Base-by-base conservation (phyloP, 371 early-diverging fungal genomes). In the Batkoa obscura region DNA sequence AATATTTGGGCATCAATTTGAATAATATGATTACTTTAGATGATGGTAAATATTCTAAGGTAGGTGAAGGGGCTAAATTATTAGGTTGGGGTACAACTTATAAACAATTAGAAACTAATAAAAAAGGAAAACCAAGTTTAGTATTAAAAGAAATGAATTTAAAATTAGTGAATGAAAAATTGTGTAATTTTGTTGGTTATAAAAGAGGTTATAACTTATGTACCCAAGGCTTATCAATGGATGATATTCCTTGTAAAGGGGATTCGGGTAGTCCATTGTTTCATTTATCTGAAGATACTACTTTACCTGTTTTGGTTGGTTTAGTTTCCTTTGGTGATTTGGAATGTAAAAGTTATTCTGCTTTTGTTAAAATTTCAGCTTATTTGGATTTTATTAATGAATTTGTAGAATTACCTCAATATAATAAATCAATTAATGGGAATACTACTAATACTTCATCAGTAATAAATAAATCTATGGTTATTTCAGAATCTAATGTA, bases 201-300 rank as follows among this genome's bases (percentile, higher is more conserved):
- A 9, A 47, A 47, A 47, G n/a, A n/a, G 30, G 48, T 8, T 47
- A 47, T 47, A 47, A n/a, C 1, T 9, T 47, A 30, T 47, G 48
- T 32, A 9, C 30, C 30, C 48, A 47, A 47, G 48, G 48, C 48
- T 32, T 47, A 4, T 23, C 48, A 9, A 47, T 8, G 9, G 12
- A 47, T 47, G 50, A 50, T 9, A 50, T n/a, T 34, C 31, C 50
- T 5, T 50, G 50, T 34, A n/a, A 50, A 34, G 50, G 50, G 12
- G 50, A 50, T 34, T 30, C 31, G 3, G 50, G 50, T 32, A 34
- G 50, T 34, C 50, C 50, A 32, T 34, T 50, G 6, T 8, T 50
- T 12, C 33, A n/a, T 10, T 32, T 47, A 23, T 32, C 48, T 10
- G 23, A 47, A 47, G 48, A n/a, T 23, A 34, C 17, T 30, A 50